Evolutionary conservation across 495 filamentous ascomycete species (phyloP).

Genomic region (Podospora pseudopauciseta): DNA sequence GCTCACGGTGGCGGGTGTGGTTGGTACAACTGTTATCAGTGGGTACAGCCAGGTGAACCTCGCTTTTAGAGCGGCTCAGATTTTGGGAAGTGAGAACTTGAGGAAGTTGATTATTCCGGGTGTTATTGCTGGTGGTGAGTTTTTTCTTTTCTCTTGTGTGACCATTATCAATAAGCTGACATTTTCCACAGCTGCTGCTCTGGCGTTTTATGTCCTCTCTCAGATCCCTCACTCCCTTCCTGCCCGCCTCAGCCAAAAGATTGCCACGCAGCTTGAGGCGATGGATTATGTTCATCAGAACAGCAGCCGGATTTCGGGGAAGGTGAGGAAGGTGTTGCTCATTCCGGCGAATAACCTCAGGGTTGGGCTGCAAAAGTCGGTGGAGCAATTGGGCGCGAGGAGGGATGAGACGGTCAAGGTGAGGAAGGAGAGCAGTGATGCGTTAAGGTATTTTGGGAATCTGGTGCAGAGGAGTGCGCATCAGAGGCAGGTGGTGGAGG

Average conservation of each 20-base stretch:
- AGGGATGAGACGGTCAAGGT: conserved; percentile 77
- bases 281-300: conserved; percentile 94
- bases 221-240: conserved; percentile 87
- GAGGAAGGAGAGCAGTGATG: conserved; percentile 67
- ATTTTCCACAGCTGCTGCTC: conserved; percentile 57
- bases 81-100: conserved; percentile 81
- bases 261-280: conserved; percentile 67
- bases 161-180: conserved; percentile 9
- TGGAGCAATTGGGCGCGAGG: conserved; percentile 73
- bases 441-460: conserved; percentile 83
- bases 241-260: conserved; percentile 78
- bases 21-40: conserved; percentile 76
- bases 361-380: conserved; percentile 70
- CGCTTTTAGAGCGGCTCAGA: conserved; percentile 68
- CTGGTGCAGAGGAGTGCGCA: conserved; percentile 71
- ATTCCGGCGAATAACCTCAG: conserved; percentile 79
- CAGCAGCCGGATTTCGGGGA: conserved; percentile 71
- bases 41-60: conserved; percentile 88
- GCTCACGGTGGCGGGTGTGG: conserved; percentile 81
- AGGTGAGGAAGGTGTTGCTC: conserved; percentile 81
- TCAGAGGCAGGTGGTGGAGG: conserved; percentile 67
- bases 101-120: conserved; percentile 78
- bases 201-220: conserved; percentile 71
- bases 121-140: conserved; percentile 71
- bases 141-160: neutral